Evolutionary conservation across 495 filamentous ascomycete species (phyloP).

Genomic region (Xylaria telfairii): DNA sequence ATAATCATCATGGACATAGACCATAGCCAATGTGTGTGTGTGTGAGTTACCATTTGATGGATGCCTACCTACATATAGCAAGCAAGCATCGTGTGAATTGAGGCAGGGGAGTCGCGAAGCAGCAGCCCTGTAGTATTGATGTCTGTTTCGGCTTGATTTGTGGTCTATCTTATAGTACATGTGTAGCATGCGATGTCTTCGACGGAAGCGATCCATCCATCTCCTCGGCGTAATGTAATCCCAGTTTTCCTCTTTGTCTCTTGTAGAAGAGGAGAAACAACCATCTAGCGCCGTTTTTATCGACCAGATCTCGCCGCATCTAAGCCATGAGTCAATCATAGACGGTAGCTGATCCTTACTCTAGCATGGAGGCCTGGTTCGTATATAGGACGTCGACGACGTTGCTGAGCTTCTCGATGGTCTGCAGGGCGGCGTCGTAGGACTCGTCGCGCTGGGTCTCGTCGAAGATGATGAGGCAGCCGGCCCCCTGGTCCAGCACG

Average conservation of each 20-base stretch:
- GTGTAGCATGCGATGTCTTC: constrained; percentile 11
- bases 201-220: not conserved
- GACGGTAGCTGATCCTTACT: constrained; percentile 57
- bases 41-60: not conserved
- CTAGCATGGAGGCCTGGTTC: constrained; percentile 93
- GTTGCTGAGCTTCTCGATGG: constrained; percentile 95
- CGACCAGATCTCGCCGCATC: constrained; percentile 11
- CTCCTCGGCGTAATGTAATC: not conserved
- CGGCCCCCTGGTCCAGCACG: constrained; percentile 95
- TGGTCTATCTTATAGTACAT: constrained; percentile 28
- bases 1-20: not conserved
- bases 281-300: constrained; percentile 4
- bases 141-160: constrained; percentile 1
- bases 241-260: not conserved
- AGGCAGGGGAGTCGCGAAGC: constrained; percentile 2
- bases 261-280: not conserved
- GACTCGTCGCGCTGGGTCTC: constrained; percentile 91
- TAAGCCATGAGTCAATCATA: constrained; percentile 8
- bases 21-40: not conserved
- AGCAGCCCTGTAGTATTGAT: constrained; percentile 10
- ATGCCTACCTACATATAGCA: too few species aligned
- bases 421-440: constrained; percentile 92
- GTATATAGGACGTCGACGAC: constrained; percentile 97
- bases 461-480: constrained; percentile 95
- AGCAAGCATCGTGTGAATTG: constrained; percentile 1